Evolutionary conservation across 441 rosid species (phyloP).

Genomic region (Hura crepitans): DNA sequence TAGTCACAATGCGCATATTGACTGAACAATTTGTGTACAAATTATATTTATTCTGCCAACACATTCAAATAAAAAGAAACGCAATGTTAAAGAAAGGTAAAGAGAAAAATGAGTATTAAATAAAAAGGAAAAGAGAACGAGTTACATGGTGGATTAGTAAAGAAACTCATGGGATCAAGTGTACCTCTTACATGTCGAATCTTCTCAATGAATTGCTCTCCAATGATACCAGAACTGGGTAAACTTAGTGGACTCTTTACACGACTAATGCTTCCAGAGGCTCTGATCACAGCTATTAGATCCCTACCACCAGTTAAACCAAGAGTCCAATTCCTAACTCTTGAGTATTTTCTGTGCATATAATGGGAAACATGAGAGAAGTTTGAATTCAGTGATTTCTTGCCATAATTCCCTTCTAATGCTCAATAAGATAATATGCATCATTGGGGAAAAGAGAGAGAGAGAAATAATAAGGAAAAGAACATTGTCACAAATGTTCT

Average conservation of each 20-base stretch:
- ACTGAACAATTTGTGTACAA: not conserved
- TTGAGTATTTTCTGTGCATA: constrained; percentile 65
- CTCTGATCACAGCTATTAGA: constrained; percentile 80
- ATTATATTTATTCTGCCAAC: not conserved
- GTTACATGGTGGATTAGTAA: not conserved
- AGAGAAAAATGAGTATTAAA: no score
- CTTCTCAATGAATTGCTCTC: constrained; percentile 86
- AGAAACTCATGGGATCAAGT: constrained; percentile 9
- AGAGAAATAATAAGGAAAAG: not conserved
- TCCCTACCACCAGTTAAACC: constrained; percentile 80
- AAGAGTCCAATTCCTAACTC: constrained; percentile 81
- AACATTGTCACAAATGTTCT: not conserved
- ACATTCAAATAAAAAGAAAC: not conserved
- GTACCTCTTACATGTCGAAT: constrained; percentile 80
- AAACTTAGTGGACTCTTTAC: constrained; percentile 61
- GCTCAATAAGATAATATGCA: not conserved
- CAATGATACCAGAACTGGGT: constrained; percentile 63
- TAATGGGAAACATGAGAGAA: constrained; percentile 12
- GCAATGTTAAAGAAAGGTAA: no score
- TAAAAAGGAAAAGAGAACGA: not conserved
- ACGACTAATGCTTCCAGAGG: constrained; percentile 92
- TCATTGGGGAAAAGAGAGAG: not conserved
- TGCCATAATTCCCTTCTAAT: not conserved
- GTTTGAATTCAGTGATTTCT: not conserved
- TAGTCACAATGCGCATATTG: not conserved